Evolutionary conservation across 257 asterid species (phyloP), one percentile per base, ranked within the genome.

Genomic region (Vinca minor): DNA sequence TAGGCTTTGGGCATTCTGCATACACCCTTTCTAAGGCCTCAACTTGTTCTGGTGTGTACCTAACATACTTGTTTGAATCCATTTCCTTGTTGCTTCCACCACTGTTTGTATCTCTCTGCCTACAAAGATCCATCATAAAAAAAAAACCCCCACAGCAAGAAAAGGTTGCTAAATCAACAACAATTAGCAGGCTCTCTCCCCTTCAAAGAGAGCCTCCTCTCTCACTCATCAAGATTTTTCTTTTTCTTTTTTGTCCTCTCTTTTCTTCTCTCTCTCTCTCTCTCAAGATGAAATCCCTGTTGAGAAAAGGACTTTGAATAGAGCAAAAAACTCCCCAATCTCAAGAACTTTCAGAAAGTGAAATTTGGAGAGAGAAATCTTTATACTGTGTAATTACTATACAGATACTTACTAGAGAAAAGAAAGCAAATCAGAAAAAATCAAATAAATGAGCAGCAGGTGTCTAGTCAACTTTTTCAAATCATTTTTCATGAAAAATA

Each of bases 31-130:
- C 98, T 45, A 91, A 82, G 31, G 96, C 98, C 62, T 92, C 98
- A 14, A 92, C 98, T 77, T 92, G 98, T 80, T 89, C 98, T 1
- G 96, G 98, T 26, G 96, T 92, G 78, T 92, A 92, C 73, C 98
- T 71, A 44, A 92, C 98, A 65, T 92, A 92, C 86, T 92, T 92
- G 70, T 91, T 81, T 9, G 88, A 75, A 69, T 92, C 98, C 98
- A 92, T 89, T 54, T 82, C 84, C 38, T 76, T 85, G 64, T 82
- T 78, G 52, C 81, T 80, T 14, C 84, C 81, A 36, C 77, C 79
- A 73, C 81, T 77, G 79, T 66, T 79, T 14, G 85, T 71, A 18
- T 83, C 88, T 74, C 90, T 81, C 67, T 86, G 85, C 77, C 83
- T 76, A 68, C 69, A 82, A 69, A 81, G 80, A 14, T 83, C 88